Percentiles rank a stretch among this genome's conserved stretches.
Conservation (phyloP, 148 eudicot genomes). For the Pouteria glomerata region DNA sequence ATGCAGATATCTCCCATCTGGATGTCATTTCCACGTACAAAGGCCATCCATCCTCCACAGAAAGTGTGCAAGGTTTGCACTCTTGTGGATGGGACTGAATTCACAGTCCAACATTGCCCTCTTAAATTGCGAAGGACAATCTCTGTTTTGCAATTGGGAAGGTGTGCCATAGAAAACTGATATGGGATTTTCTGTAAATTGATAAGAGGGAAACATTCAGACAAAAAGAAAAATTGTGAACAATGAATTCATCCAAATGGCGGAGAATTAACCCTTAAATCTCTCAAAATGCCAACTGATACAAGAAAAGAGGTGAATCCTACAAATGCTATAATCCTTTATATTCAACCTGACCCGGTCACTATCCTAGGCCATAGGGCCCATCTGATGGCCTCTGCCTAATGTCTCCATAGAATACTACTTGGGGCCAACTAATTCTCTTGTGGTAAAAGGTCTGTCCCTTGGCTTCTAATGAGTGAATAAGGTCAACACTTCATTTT, state of each 20-base stretch:
- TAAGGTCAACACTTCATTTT: background rate
- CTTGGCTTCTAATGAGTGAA: background rate
- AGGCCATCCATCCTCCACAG: slow-evolving; percentile 89
- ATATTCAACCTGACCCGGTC: background rate
- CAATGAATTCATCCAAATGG: background rate
- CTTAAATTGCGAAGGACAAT: slow-evolving; percentile 63
- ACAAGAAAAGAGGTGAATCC: background rate
- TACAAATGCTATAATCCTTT: background rate
- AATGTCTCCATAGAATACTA: background rate
- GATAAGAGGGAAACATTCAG: background rate
- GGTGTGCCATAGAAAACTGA: slow-evolving; percentile 56
- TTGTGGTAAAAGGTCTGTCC: background rate
- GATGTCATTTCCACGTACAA: slow-evolving; percentile 73
- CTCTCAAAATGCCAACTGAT: background rate
- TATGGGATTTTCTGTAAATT: slow-evolving; percentile 65
- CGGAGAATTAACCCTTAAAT: background rate
- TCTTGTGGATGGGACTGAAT: slow-evolving; percentile 54
- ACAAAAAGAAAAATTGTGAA: background rate
- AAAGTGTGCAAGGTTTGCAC: slow-evolving; percentile 52
- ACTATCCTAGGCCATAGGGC: background rate
- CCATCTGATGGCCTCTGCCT: background rate
- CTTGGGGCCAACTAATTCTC: background rate
- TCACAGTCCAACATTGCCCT: slow-evolving; percentile 73
- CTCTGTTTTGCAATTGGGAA: slow-evolving; percentile 58
- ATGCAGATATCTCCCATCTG: slow-evolving; percentile 85